Conservation (phyloP, 495 filamentous ascomycete genomes). For the Glutinoglossum americanum region DNA sequence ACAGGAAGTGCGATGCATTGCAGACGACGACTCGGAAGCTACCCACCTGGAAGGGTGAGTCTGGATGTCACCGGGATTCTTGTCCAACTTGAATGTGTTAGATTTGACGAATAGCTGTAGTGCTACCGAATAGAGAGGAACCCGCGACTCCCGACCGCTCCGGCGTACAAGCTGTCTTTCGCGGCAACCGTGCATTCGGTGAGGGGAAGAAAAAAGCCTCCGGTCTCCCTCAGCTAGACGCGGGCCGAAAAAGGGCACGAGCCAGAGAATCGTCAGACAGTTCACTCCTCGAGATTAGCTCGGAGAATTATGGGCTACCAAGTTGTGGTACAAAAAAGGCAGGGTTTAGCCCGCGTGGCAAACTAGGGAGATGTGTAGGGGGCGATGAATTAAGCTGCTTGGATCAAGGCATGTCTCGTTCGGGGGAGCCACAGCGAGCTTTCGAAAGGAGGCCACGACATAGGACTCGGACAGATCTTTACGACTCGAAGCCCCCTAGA, state of each 20-base stretch:
- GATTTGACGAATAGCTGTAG: not conserved
- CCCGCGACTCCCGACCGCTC: not conserved
- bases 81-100: not conserved
- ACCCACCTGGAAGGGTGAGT: not conserved
- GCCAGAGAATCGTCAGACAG: not conserved
- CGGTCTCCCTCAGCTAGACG: not conserved
- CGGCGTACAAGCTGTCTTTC: not conserved
- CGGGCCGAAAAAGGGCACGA: not conserved
- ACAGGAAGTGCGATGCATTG: not conserved
- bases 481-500: not conserved
- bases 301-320: not conserved
- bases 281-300: not conserved
- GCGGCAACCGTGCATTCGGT: not conserved
- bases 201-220: not conserved
- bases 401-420: not conserved
- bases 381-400: not conserved
- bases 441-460: not conserved
- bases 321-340: not conserved
- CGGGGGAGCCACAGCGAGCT: not conserved
- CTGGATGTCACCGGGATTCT: not conserved
- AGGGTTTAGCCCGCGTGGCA: not conserved
- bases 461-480: not conserved
- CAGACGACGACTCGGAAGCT: not conserved
- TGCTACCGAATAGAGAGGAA: not conserved
- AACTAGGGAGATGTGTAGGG: not conserved